phyloP scores from a whole-genome alignment of 352 stramenopile genomes.

The Phytophthora fragariaefolia region DNA sequence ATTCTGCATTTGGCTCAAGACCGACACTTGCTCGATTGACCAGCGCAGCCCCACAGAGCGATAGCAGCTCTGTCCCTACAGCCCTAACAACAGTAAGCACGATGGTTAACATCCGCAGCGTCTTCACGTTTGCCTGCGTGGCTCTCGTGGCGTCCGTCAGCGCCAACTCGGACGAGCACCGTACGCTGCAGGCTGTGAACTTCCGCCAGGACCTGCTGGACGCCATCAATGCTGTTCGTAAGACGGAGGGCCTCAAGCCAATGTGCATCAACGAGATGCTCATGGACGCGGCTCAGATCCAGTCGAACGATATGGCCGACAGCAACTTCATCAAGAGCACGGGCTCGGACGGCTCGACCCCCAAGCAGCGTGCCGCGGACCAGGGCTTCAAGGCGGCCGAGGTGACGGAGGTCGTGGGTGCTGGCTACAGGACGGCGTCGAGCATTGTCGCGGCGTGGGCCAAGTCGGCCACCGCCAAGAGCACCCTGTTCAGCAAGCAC shows the following conservation, averaged over 20 bases:
- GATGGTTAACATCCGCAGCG: conserved; percentile 28
- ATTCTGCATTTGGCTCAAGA: conserved; percentile 37
- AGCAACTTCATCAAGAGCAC: conserved; percentile 45
- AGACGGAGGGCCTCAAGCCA: conserved; percentile 35
- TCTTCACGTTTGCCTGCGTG: conserved; percentile 18
- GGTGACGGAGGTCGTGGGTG: conserved; percentile 58
- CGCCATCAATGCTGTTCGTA: conserved; percentile 46
- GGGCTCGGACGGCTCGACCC: conserved; percentile 41
- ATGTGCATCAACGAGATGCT: conserved; percentile 56
- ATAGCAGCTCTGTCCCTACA: conserved; percentile 28
- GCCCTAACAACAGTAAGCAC: conserved; percentile 14
- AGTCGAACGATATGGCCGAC: conserved; percentile 45
- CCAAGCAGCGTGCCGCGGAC: conserved; percentile 33
- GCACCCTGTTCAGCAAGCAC: conserved; percentile 44
- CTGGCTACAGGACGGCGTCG: conserved; percentile 44
- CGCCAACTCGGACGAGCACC: conserved; percentile 20
- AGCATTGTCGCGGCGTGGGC: conserved; percentile 52
- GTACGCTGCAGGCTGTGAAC: conserved; percentile 44
- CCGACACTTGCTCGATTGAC: conserved; percentile 10
- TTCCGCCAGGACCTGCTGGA: conserved; percentile 51
- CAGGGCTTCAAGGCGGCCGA: conserved; percentile 32
- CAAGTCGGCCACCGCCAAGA: conserved; percentile 48
- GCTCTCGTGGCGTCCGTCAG: conserved; percentile 24
- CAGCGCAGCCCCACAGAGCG: conserved; percentile 26
- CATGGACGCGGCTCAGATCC: conserved; percentile 43